Evolutionary conservation across 2,329 filamentous ascomycete species (phyloP).

Genomic region (Xylaria multiplex): DNA sequence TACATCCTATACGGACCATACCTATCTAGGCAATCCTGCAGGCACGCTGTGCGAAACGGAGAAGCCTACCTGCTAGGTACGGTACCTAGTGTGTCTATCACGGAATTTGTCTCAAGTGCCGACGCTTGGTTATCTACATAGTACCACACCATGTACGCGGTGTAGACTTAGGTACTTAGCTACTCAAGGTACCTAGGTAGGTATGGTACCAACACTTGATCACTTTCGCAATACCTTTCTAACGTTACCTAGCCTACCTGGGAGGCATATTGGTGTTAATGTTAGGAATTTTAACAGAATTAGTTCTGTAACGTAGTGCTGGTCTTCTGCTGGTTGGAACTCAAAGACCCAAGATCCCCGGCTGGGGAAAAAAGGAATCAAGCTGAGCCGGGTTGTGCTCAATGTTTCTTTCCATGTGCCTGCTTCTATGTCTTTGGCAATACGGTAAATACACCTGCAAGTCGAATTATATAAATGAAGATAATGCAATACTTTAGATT

Average conservation of each 20-base stretch:
- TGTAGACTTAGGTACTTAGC: too few relatives aligned
- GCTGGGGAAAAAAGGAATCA: not conserved
- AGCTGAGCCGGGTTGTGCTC: not conserved
- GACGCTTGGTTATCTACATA: slow-evolving; percentile 21
- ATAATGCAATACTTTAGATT: not conserved
- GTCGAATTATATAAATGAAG: not conserved
- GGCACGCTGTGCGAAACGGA: slow-evolving; percentile 28
- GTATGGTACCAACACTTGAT: too few relatives aligned
- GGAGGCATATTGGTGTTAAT: not conserved
- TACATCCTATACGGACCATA: too few relatives aligned
- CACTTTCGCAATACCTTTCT: too few relatives aligned
- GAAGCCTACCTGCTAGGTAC: not conserved
- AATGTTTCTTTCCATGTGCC: not conserved
- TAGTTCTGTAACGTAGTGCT: not conserved
- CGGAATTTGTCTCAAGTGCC: slow-evolving; percentile 31
- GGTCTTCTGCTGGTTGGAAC: not conserved
- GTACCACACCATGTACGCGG: too few relatives aligned
- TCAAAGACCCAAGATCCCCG: not conserved
- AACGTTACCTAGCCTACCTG: not conserved
- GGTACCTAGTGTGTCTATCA: slow-evolving; percentile 1
- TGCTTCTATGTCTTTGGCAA: not conserved
- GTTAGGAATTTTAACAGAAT: not conserved
- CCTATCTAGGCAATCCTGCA: slow-evolving; percentile 2
- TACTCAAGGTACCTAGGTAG: too few relatives aligned
- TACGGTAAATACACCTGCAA: not conserved